Evolutionary conservation across 2,329 filamentous ascomycete genomes (phyloP), one percentile per base, ranked within the genome.

Genomic region (Bipolaris zeicola): DNA sequence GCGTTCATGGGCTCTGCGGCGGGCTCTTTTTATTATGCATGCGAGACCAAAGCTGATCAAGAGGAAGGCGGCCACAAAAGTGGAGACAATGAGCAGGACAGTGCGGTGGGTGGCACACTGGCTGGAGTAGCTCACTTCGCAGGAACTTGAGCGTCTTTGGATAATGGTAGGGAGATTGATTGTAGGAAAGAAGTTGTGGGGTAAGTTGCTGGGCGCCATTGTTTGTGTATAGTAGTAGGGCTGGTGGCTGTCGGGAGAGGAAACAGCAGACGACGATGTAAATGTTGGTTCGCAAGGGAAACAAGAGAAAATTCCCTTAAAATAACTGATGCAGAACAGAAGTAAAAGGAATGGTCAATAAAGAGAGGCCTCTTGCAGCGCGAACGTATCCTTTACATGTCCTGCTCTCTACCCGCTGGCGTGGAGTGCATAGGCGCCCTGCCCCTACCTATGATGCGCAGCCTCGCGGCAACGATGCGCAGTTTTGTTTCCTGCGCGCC

Each of bases 81-180:
- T 42, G 24, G 69, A 60, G 37, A 69, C 67, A 52, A 58, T 41
- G 14, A 66, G 52, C 28, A 70, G 37, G 51, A 61, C 48, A 46
- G 57, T 66, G 49, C 68, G 68, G 44, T 70, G 63, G 6, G 62
- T 62, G 13, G 38, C 34, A 57, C 58, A 57, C 6, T 53, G 61
- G 20, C 58, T 58, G 31, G 58, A 53, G 50, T 60, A 51, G 46
- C 57, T 61, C 22, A 49, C 51, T 41, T 50, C 44, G 57, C 57
- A 65, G 41, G 53, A 42, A 37, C 51, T 55, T 38, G 59, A 58
- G 16, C 61, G 61, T 53, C 52, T 63, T 42, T 55, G 52, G 6
- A 61, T 18, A 3, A n/a, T 24, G 11, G 45, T 6, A 13, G 33
- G 5, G 22, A 26, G 11, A 14, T 38, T n/a, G n/a, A 26, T 31